Conservation (phyloP, 345 rosid genomes). For the Salix koriyanagi region DNA sequence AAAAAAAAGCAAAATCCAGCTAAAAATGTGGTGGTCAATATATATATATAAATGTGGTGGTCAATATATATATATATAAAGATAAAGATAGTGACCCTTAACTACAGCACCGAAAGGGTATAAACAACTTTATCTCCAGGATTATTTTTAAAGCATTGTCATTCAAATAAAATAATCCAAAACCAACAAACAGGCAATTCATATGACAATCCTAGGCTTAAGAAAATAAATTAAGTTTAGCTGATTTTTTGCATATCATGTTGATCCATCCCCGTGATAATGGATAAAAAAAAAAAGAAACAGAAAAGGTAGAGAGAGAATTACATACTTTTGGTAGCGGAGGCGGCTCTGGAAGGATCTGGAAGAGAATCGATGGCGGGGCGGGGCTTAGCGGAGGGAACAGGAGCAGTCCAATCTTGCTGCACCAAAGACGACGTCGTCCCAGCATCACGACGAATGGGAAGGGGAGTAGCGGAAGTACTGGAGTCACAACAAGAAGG, state of each 20-base stretch:
- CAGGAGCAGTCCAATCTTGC: background rate
- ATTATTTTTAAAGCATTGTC: too few relatives aligned
- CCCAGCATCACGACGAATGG: constrained; percentile 21
- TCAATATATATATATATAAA: too few relatives aligned
- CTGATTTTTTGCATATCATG: background rate
- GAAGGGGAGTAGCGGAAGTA: background rate
- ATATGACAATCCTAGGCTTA: too few relatives aligned
- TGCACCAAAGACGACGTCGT: constrained; percentile 20
- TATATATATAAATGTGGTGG: too few relatives aligned
- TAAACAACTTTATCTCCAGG: too few relatives aligned
- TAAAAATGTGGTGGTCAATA: too few relatives aligned
- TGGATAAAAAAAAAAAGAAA: background rate
- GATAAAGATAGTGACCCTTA: too few relatives aligned
- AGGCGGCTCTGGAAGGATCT: constrained; percentile 46
- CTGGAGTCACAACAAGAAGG: constrained; percentile 12
- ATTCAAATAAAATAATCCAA: too few relatives aligned
- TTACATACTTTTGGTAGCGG: constrained; percentile 50
- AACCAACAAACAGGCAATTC: too few relatives aligned
- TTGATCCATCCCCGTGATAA: background rate
- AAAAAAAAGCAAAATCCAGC: background rate
- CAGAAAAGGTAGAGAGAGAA: background rate
- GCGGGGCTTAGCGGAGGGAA: constrained; percentile 11
- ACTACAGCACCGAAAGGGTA: too few relatives aligned
- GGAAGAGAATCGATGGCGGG: constrained; percentile 62
- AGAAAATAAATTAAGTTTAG: background rate